A percentile compares a stretch with the other conserved stretches of the same genome.
These are phyloP conservation scores for Mrakia frigida DNA, from an alignment of 768 basidiomycete species.

Conservation along the genomic window DNA sequence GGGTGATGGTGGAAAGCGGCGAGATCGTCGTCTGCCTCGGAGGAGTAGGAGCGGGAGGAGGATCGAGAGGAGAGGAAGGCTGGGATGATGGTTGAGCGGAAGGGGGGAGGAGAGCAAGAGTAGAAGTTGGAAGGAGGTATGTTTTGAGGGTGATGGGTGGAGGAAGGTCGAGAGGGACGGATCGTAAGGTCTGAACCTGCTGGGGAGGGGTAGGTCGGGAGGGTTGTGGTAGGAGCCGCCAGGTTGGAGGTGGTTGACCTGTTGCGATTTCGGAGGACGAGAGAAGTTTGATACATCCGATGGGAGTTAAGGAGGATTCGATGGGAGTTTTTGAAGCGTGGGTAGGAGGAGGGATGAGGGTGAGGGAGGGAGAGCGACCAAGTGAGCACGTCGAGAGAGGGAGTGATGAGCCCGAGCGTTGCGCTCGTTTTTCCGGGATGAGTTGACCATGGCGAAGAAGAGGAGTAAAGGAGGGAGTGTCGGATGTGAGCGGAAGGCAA, in stretches of 20 bases:
- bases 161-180: neutral
- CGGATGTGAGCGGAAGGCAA: neutral
- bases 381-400: neutral
- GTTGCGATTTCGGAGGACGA: neutral
- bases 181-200: neutral
- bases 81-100: neutral
- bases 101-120: conserved; percentile 1
- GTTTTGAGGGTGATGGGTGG: neutral
- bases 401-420: conserved; percentile 7
- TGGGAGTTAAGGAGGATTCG: neutral
- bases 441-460: neutral
- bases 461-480: neutral
- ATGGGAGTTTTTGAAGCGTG: neutral
- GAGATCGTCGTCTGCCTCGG: neutral
- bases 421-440: neutral
- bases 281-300: neutral
- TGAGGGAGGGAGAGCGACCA: conserved; percentile 8
- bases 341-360: neutral
- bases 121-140: neutral
- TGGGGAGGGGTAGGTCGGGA: neutral
- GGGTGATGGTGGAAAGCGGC: neutral
- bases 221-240: neutral
- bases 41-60: neutral
- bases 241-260: neutral
- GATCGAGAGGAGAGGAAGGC: neutral